phyloP scores from a whole-genome alignment of 2,329 filamentous ascomycete genomes.

The Fusarium papillatum region DNA sequence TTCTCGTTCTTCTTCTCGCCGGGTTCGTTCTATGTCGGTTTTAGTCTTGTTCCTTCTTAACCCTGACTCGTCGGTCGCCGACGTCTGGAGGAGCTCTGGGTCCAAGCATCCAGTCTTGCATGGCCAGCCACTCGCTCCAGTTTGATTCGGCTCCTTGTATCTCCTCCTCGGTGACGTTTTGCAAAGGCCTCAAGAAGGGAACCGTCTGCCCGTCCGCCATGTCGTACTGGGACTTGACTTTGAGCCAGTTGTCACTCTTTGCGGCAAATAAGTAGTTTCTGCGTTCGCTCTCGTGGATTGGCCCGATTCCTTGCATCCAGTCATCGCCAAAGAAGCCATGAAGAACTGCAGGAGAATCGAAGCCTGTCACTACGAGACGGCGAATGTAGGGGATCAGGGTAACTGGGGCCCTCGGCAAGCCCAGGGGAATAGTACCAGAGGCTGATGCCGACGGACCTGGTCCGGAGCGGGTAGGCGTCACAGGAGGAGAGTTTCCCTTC shows the following conservation, averaged over 20 bases:
- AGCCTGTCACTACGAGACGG: slow-evolving; percentile 90
- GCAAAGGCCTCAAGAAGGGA: slow-evolving; percentile 89
- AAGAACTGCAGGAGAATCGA: slow-evolving; percentile 88
- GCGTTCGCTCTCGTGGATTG: slow-evolving; percentile 89
- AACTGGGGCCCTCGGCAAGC: slow-evolving; percentile 55
- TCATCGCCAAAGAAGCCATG: slow-evolving; percentile 98
- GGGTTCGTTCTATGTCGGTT: not conserved
- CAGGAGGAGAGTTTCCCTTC: slow-evolving; percentile 58
- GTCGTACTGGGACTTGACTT: slow-evolving; percentile 92
- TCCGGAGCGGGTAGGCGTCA: slow-evolving; percentile 54
- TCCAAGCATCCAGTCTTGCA: slow-evolving; percentile 99
- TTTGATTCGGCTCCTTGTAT: slow-evolving; percentile 84
- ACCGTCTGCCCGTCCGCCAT: slow-evolving; percentile 86
- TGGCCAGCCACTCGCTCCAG: slow-evolving; percentile 96
- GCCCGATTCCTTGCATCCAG: slow-evolving; percentile 84
- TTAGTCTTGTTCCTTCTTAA: slow-evolving; percentile 48
- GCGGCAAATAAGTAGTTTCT: slow-evolving; percentile 96
- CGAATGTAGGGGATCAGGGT: slow-evolving; percentile 91
- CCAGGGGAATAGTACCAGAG: slow-evolving; percentile 16
- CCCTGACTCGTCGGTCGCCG: slow-evolving; percentile 42
- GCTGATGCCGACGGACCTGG: slow-evolving; percentile 44
- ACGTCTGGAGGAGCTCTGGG: slow-evolving; percentile 73
- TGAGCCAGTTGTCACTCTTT: slow-evolving; percentile 91
- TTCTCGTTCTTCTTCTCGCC: not conserved
- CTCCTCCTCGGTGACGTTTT: slow-evolving; percentile 81